phyloP scores from a whole-genome alignment of 441 rosid genomes.

The Corymbia citriodora region DNA sequence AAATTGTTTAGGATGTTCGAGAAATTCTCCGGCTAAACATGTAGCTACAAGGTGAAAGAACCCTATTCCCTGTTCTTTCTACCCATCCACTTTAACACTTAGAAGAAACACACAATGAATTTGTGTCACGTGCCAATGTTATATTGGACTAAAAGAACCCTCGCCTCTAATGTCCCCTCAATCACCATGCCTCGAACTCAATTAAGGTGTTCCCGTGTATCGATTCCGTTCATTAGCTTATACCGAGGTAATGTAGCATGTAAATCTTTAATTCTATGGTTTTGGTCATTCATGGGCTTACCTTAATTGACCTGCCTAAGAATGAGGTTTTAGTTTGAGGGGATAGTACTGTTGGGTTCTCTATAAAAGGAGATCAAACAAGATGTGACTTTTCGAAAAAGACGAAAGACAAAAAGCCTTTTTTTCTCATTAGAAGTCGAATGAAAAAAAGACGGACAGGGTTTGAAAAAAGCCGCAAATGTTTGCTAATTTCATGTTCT shows the following conservation, averaged over 20 bases:
- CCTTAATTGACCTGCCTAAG: neutral
- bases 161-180: neutral
- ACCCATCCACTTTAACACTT: neutral
- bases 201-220: neutral
- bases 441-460: neutral
- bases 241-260: neutral
- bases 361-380: neutral
- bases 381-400: neutral
- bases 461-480: neutral
- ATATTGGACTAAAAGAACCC: neutral
- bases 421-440: neutral
- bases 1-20: neutral
- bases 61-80: neutral
- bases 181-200: neutral
- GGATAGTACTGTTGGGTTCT: neutral
- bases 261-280: neutral
- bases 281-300: neutral
- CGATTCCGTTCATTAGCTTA: no score
- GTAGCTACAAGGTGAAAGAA: neutral
- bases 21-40: neutral
- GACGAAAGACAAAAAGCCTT: neutral
- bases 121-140: neutral
- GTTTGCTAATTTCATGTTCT: neutral
- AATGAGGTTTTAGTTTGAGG: neutral
- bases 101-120: fast-evolving